phyloP scores from a whole-genome alignment of 352 stramenopile genomes.

The Phytopythium vexans region DNA sequence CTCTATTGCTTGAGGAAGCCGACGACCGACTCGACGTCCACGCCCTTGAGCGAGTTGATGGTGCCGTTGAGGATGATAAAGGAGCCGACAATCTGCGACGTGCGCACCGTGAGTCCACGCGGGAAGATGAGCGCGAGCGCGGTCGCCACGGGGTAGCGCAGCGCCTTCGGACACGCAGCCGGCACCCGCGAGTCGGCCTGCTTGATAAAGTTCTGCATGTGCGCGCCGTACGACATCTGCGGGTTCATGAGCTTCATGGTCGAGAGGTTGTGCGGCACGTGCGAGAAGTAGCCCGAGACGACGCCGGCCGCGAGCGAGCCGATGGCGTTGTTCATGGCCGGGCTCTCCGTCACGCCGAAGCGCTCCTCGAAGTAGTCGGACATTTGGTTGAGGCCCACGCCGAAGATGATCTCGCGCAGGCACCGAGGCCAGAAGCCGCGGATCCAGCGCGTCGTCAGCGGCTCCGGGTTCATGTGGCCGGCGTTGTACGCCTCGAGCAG shows the following conservation, averaged over 20 bases:
- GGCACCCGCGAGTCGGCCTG: conserved; percentile 81
- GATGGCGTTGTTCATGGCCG: conserved; percentile 84
- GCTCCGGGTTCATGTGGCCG: conserved; percentile 91
- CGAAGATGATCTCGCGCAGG: conserved; percentile 92
- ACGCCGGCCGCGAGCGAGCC: conserved; percentile 88
- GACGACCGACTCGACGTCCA: conserved; percentile 57
- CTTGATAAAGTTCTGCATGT: conserved; percentile 85
- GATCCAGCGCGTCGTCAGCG: conserved; percentile 87
- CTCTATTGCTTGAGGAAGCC: conserved; percentile 25
- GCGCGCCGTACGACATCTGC: conserved; percentile 76
- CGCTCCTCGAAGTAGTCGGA: conserved; percentile 94
- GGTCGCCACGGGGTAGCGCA: conserved; percentile 63
- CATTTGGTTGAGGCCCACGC: conserved; percentile 91
- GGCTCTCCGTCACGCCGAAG: conserved; percentile 59
- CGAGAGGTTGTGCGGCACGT: conserved; percentile 95
- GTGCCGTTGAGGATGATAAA: conserved; percentile 94
- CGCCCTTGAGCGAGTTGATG: conserved; percentile 88
- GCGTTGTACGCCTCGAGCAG: conserved; percentile 93
- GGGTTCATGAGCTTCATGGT: conserved; percentile 95
- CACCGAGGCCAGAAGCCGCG: conserved; percentile 81
- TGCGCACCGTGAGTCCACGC: conserved; percentile 86
- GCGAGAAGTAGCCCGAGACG: conserved; percentile 91
- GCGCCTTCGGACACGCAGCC: conserved; percentile 63
- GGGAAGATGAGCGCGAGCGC: conserved; percentile 85
- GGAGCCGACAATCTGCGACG: conserved; percentile 90